These are phyloP conservation scores for Plantago coronopus DNA, from an alignment of 305 asterid genomes.

Conservation along the genomic window DNA sequence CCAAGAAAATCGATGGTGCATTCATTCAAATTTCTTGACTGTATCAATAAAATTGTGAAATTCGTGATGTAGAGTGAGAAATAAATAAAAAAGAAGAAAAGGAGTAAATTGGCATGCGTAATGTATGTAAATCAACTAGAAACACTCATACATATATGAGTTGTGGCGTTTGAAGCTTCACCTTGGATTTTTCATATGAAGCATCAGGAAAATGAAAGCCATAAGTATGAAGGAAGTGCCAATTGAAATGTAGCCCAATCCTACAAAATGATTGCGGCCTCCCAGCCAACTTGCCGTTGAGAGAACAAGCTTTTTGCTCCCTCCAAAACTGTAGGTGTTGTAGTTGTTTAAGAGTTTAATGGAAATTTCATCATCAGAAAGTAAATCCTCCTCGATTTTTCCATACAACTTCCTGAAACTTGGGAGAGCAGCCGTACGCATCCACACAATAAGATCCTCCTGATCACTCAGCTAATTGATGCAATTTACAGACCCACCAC, in stretches of 20 bases:
- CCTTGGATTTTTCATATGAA: conserved; percentile 64
- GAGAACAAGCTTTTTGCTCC: conserved; percentile 68
- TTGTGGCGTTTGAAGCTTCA: conserved; percentile 27
- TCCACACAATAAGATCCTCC: conserved; percentile 81
- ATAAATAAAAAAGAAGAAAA: too few species aligned
- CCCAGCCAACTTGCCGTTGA: conserved; percentile 73
- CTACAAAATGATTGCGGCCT: conserved; percentile 63
- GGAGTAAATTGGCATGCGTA: too few species aligned
- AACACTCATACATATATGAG: conserved; percentile 16
- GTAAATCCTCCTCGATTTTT: conserved; percentile 64
- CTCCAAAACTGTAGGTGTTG: conserved; percentile 78
- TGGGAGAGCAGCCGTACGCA: conserved; percentile 79
- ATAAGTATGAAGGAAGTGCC: conserved; percentile 45
- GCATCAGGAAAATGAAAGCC: conserved; percentile 49
- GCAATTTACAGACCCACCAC: conserved; percentile 28
- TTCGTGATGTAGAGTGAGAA: too few species aligned
- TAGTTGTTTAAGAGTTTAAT: conserved; percentile 61
- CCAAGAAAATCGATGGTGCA: too few species aligned
- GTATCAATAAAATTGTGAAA: too few species aligned
- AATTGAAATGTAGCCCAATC: conserved; percentile 45
- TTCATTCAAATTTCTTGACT: too few species aligned
- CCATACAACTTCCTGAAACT: conserved; percentile 73
- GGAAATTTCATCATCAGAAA: conserved; percentile 42
- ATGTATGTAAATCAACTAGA: neutral
- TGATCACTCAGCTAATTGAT: conserved; percentile 63